Conservation (phyloP, 805 yeast genomes). For the Tetrapisispora iriomotensis region DNA sequence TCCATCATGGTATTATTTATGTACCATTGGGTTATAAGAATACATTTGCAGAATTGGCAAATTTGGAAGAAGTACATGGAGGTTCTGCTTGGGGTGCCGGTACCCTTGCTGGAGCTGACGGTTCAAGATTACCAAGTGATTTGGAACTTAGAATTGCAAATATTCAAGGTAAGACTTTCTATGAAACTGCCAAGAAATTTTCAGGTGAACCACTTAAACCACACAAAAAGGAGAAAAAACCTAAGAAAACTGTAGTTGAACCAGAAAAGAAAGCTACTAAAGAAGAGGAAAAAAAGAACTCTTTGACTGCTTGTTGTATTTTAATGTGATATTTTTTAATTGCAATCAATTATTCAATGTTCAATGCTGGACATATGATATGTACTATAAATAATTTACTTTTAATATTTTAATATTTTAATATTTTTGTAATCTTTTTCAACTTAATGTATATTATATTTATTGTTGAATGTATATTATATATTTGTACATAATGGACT, state of each 20-base stretch:
- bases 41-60: slow-evolving; percentile 45
- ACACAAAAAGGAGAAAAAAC: background rate
- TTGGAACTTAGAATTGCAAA: slow-evolving; percentile 56
- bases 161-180: slow-evolving; percentile 61
- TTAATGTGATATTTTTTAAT: slow-evolving; percentile 23
- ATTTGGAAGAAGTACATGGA: slow-evolving; percentile 63
- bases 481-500: background rate
- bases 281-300: slow-evolving; percentile 14
- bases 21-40: slow-evolving; percentile 68
- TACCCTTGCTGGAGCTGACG: slow-evolving; percentile 63
- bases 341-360: too few relatives aligned
- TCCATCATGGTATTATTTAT: slow-evolving; percentile 69
- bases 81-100: slow-evolving; percentile 88
- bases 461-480: background rate
- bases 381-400: too few relatives aligned
- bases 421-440: too few relatives aligned
- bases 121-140: slow-evolving; percentile 56
- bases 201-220: background rate
- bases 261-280: slow-evolving; percentile 12
- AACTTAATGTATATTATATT: background rate
- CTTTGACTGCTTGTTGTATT: slow-evolving; percentile 23
- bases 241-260: slow-evolving; percentile 3
- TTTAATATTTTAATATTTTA: too few relatives aligned
- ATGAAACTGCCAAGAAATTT: slow-evolving; percentile 28
- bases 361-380: too few relatives aligned